A percentile compares a stretch with the other conserved stretches of the same genome.
These are phyloP conservation scores for Dendrothele bispora DNA, from an alignment of 768 basidiomycete genomes.

Conservation along the genomic window DNA sequence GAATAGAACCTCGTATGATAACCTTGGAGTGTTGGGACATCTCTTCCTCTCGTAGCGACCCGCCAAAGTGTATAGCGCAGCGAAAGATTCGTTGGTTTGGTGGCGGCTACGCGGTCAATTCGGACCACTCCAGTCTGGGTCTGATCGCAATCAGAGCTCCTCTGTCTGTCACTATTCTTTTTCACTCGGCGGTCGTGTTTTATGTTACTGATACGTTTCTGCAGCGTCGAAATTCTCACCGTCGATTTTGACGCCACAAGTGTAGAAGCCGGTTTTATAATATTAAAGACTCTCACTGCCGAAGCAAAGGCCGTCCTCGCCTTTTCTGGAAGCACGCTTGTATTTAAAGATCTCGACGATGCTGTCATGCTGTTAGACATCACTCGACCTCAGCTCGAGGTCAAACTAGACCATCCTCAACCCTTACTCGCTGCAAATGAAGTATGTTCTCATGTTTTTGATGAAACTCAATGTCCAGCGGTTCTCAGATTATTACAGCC, in stretches of 20 bases:
- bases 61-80: constrained; percentile 42
- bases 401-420: background rate
- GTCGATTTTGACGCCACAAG: constrained; percentile 35
- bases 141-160: constrained; percentile 43
- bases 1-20: constrained; percentile 22
- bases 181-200: background rate
- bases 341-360: constrained; percentile 32
- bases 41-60: constrained; percentile 9
- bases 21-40: constrained; percentile 63
- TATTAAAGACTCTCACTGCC: constrained; percentile 26
- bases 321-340: constrained; percentile 36
- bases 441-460: background rate
- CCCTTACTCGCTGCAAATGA: constrained; percentile 6
- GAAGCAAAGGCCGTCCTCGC: constrained; percentile 31
- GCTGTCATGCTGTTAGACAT: constrained; percentile 6
- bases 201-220: constrained; percentile 2
- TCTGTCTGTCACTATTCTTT: constrained; percentile 28
- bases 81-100: constrained; percentile 34
- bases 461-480: too few species aligned
- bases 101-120: constrained; percentile 50
- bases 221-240: constrained; percentile 42
- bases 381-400: background rate
- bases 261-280: constrained; percentile 37
- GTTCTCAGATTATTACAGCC: constrained; percentile 23
- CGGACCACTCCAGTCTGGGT: constrained; percentile 28